Evolutionary conservation across 257 asterid genomes (phyloP).

Genomic region (Forsythia viridissima): DNA sequence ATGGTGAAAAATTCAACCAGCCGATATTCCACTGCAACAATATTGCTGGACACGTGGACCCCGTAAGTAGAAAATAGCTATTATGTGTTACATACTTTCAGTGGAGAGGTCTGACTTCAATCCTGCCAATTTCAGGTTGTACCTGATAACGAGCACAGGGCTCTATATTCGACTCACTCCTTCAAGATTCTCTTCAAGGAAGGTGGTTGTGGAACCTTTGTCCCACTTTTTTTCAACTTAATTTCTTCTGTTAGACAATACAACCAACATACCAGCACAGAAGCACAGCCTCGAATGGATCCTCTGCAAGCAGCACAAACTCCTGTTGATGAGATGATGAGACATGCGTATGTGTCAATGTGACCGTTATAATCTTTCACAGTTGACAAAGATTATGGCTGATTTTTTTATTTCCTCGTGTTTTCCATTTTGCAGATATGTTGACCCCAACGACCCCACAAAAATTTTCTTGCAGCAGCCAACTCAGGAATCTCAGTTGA

Average conservation of each 20-base stretch:
- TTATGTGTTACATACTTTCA: background rate
- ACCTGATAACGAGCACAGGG: conserved; percentile 79
- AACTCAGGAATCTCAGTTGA: conserved; percentile 69
- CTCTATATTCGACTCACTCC: conserved; percentile 80
- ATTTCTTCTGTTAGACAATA: conserved; percentile 72
- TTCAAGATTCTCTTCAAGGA: conserved; percentile 96
- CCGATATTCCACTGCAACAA: conserved; percentile 92
- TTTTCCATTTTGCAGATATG: conserved; percentile 60
- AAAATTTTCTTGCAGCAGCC: conserved; percentile 97
- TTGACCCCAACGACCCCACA: conserved; percentile 94
- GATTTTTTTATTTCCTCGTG: background rate
- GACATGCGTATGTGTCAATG: conserved; percentile 64
- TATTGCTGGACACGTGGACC: conserved; percentile 77
- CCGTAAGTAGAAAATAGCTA: conserved; percentile 49
- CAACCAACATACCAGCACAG: conserved; percentile 47
- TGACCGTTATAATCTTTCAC: background rate
- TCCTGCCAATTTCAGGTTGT: conserved; percentile 59
- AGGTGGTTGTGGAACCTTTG: conserved; percentile 97
- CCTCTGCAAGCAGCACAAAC: conserved; percentile 95
- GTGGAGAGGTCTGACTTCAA: conserved; percentile 16
- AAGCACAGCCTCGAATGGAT: conserved; percentile 57
- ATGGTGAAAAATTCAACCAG: conserved; percentile 77
- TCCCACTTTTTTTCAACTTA: conserved; percentile 86
- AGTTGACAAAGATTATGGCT: background rate
- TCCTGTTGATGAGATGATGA: conserved; percentile 97